A percentile compares a stretch with the other conserved stretches of the same genome.
Evolutionary conservation across 805 yeast species (phyloP).

Genomic region (Lipomyces japonicus): DNA sequence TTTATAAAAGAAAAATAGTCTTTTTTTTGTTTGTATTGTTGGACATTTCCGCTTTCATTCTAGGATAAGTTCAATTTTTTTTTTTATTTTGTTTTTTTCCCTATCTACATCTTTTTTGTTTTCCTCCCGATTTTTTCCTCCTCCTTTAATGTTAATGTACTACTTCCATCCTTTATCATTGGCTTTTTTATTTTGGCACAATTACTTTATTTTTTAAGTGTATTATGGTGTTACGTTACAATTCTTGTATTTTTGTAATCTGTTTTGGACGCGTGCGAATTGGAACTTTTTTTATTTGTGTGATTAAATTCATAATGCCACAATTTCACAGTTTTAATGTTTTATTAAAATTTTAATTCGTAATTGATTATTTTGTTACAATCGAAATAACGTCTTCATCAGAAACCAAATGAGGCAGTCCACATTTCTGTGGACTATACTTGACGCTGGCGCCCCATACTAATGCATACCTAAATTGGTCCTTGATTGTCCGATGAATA

Average conservation of each 20-base stretch:
- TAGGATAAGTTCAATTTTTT: too few species aligned
- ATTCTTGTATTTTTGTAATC: background rate
- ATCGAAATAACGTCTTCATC: conserved; percentile 95
- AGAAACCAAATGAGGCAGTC: conserved; percentile 71
- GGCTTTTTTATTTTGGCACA: too few species aligned
- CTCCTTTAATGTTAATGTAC: too few species aligned
- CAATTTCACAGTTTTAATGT: background rate
- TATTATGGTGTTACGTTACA: too few species aligned
- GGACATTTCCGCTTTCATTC: too few species aligned
- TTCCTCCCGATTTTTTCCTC: too few species aligned
- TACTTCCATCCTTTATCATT: too few species aligned
- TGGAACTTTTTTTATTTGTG: background rate
- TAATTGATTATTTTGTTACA: conserved; percentile 60
- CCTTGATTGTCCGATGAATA: conserved; percentile 87
- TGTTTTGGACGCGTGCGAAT: background rate
- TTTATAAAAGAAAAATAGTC: background rate
- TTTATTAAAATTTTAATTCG: background rate
- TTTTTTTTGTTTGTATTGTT: background rate
- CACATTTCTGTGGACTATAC: conserved; percentile 96
- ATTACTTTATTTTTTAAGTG: too few species aligned
- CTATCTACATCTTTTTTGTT: too few species aligned
- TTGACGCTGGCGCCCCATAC: conserved; percentile 97
- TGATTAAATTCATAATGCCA: background rate
- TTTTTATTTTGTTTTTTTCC: background rate
- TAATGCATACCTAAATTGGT: conserved; percentile 86